Conservation (phyloP, 208 protist genomes). For the Tritrichomonas musculus region DNA sequence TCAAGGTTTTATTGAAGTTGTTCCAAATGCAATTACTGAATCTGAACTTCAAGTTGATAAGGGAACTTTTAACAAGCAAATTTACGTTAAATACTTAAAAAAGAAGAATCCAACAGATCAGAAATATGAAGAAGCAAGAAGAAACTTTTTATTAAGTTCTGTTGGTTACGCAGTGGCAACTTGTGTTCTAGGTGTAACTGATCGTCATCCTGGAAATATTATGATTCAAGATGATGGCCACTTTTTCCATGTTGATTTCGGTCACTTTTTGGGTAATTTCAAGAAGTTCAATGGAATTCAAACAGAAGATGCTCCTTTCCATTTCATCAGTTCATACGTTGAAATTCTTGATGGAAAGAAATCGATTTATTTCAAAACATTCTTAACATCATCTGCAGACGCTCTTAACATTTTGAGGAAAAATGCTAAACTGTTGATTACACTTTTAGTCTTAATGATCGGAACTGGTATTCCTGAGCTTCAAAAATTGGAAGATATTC, state of each 20-base stretch:
- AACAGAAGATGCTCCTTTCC: constrained; percentile 76
- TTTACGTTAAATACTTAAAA: background rate
- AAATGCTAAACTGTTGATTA: background rate
- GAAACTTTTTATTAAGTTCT: constrained; percentile 53
- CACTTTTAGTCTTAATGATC: background rate
- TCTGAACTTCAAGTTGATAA: constrained; percentile 41
- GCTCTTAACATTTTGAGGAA: constrained; percentile 21
- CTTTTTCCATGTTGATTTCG: constrained; percentile 84
- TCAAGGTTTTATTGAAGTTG: constrained; percentile 59
- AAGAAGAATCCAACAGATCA: background rate
- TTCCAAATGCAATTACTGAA: constrained; percentile 53
- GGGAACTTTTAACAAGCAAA: constrained; percentile 20
- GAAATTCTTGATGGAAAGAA: background rate
- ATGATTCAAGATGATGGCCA: constrained; percentile 60
- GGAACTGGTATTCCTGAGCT: constrained; percentile 27
- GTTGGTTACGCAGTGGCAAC: constrained; percentile 65
- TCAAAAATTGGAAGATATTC: background rate
- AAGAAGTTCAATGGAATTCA: constrained; percentile 82
- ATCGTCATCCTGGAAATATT: constrained; percentile 60
- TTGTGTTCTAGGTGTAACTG: constrained; percentile 60
- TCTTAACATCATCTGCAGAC: background rate
- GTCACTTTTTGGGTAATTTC: constrained; percentile 85
- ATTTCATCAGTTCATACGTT: constrained; percentile 62
- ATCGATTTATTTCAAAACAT: background rate
- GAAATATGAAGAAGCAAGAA: background rate